A percentile compares a stretch with the other conserved stretches of the same genome.
phyloP scores from a whole-genome alignment of 768 basidiomycete genomes.

The Lyophyllum semitale region DNA sequence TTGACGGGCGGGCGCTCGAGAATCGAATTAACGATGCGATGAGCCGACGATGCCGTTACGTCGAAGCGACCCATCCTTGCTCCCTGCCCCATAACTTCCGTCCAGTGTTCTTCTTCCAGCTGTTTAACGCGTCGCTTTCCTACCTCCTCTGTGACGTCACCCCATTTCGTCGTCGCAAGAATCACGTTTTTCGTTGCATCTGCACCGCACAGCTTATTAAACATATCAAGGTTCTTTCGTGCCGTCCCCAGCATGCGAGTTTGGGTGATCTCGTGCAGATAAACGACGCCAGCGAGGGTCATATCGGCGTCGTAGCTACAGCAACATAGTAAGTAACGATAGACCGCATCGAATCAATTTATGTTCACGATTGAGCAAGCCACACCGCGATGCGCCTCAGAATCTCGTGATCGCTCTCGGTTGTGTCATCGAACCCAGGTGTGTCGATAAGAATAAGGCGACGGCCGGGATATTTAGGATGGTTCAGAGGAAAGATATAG shows the following conservation, averaged over 20 bases:
- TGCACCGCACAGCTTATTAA: slow-evolving; percentile 16
- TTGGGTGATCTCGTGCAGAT: slow-evolving; percentile 16
- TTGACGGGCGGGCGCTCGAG: slow-evolving; percentile 10
- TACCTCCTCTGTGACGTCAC: slow-evolving; percentile 3
- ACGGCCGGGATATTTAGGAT: not conserved
- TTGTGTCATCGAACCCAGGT: slow-evolving; percentile 25
- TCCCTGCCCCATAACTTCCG: slow-evolving; percentile 2
- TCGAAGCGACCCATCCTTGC: slow-evolving; percentile 8
- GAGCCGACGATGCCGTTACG: not conserved
- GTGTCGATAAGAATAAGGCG: slow-evolving; percentile 22
- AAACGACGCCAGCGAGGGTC: slow-evolving; percentile 19
- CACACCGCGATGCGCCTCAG: slow-evolving; percentile 18
- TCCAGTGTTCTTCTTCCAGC: slow-evolving; percentile 10
- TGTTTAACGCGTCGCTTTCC: slow-evolving; percentile 11
- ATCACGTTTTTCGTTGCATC: slow-evolving; percentile 13
- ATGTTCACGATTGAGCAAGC: slow-evolving; percentile 17
- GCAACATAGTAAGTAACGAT: not conserved
- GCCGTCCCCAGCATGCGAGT: slow-evolving; percentile 17
- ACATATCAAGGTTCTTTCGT: slow-evolving; percentile 17
- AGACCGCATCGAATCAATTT: not conserved
- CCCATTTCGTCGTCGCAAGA: slow-evolving; percentile 18
- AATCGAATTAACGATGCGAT: slow-evolving; percentile 8
- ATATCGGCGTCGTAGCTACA: slow-evolving; percentile 14
- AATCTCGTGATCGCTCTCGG: slow-evolving; percentile 15
- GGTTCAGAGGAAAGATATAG: slow-evolving; percentile 2